A percentile compares a stretch with the other conserved stretches of the same genome.
Conservation (phyloP, 768 basidiomycete species). For the Auricularia cornea region DNA sequence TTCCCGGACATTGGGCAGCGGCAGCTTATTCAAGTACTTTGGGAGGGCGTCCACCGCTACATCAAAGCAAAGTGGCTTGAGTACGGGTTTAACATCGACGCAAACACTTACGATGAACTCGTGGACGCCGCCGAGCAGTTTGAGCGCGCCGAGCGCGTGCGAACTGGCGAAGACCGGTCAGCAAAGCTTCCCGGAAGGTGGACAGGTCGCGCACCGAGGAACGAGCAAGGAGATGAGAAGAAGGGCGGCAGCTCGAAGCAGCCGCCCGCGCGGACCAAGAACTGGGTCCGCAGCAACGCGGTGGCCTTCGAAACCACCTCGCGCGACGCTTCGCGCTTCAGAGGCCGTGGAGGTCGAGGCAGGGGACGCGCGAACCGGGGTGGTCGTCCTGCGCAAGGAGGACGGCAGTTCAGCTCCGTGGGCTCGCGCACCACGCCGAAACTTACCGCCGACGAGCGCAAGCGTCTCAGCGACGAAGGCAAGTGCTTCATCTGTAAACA, state of each 20-base stretch:
- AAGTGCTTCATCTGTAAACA: conserved; percentile 24
- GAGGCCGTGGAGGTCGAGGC: neutral
- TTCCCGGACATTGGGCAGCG: conserved; percentile 21
- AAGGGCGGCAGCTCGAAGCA: neutral
- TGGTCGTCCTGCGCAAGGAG: neutral
- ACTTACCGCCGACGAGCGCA: neutral
- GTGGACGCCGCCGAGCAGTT: conserved; percentile 20
- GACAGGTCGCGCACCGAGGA: neutral
- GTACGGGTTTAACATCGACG: conserved; percentile 21
- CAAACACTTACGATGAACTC: conserved; percentile 18
- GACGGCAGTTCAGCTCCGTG: neutral
- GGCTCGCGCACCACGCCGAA: neutral
- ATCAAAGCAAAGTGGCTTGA: conserved; percentile 25
- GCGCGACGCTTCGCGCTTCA: too few species aligned
- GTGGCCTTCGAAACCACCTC: neutral
- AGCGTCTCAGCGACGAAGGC: conserved; percentile 6
- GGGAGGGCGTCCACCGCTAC: conserved; percentile 20
- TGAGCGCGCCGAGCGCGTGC: conserved; percentile 22
- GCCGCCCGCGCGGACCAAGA: neutral
- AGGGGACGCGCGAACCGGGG: neutral
- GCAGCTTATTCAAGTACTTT: conserved; percentile 26
- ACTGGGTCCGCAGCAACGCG: neutral
- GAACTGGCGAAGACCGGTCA: neutral
- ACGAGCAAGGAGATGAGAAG: neutral
- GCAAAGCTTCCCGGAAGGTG: neutral